Evolutionary conservation across 1,284 basidiomycete species (phyloP).

Genomic region (Cystobasidium slooffiae): DNA sequence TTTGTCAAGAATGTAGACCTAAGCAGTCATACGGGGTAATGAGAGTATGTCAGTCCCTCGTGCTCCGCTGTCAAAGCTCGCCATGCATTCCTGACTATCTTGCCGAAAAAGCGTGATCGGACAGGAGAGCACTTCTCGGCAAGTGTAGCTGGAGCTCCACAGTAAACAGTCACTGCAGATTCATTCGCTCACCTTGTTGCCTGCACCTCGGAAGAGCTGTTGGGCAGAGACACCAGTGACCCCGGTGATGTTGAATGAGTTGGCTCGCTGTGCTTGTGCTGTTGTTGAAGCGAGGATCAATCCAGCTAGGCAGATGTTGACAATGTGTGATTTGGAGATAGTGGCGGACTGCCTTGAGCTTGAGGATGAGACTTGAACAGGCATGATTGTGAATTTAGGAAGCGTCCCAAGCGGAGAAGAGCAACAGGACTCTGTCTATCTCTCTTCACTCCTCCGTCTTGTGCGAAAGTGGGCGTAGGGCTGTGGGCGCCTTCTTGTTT

Average conservation of each 20-base stretch:
- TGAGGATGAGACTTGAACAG: too few species aligned
- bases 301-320: too few species aligned
- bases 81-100: neutral
- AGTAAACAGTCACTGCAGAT: neutral
- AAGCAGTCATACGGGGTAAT: neutral
- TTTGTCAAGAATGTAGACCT: conserved; percentile 58
- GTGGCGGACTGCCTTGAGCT: too few species aligned
- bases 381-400: too few species aligned
- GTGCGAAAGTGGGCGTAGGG: too few species aligned
- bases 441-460: too few species aligned
- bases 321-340: too few species aligned
- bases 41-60: neutral
- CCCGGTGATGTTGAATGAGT: conserved; percentile 48
- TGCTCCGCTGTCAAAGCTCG: neutral
- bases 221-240: conserved; percentile 46
- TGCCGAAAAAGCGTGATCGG: too few species aligned
- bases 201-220: conserved; percentile 46
- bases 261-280: conserved; percentile 36
- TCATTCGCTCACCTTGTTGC: conserved; percentile 34
- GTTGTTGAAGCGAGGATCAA: neutral
- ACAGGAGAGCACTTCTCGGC: too few species aligned
- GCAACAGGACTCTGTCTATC: too few species aligned
- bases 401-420: too few species aligned
- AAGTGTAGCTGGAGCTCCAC: neutral
- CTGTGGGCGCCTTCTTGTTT: too few species aligned